phyloP scores from a whole-genome alignment of 208 protist species.

The Acanthamoeba castellanii region DNA sequence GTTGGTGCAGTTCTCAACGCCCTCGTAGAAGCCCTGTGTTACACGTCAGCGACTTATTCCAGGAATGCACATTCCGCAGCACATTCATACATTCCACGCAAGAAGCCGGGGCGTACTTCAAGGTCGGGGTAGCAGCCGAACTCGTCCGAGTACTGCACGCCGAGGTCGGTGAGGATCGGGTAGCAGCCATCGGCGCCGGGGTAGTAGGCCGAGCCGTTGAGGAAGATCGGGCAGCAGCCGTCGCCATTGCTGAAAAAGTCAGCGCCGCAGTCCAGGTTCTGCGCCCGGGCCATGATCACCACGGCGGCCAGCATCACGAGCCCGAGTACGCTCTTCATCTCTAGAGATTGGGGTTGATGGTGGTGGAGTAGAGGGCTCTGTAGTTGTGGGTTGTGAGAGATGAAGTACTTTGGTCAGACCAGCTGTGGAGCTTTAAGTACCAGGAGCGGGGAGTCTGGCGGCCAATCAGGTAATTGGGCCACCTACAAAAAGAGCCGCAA shows the following conservation, averaged over 20 bases:
- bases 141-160: neutral
- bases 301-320: neutral
- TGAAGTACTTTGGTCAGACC: neutral
- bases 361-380: neutral
- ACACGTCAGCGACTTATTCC: neutral
- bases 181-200: neutral
- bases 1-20: constrained; percentile 16
- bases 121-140: neutral
- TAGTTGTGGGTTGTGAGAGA: neutral
- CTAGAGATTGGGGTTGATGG: neutral
- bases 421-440: neutral
- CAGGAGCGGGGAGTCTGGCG: too few species aligned
- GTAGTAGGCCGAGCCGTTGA: constrained; percentile 21
- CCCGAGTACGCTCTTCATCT: neutral
- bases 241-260: constrained; percentile 20
- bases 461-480: neutral
- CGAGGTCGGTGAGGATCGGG: neutral
- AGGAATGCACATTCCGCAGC: too few species aligned
- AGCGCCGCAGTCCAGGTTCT: neutral
- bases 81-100: too few species aligned
- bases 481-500: too few species aligned
- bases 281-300: neutral
- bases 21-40: neutral
- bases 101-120: neutral
- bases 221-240: constrained; percentile 15